Percentiles rank a stretch among this genome's conserved stretches.
Conservation (phyloP, 345 rosid species). For the Boechera divaricarpa region DNA sequence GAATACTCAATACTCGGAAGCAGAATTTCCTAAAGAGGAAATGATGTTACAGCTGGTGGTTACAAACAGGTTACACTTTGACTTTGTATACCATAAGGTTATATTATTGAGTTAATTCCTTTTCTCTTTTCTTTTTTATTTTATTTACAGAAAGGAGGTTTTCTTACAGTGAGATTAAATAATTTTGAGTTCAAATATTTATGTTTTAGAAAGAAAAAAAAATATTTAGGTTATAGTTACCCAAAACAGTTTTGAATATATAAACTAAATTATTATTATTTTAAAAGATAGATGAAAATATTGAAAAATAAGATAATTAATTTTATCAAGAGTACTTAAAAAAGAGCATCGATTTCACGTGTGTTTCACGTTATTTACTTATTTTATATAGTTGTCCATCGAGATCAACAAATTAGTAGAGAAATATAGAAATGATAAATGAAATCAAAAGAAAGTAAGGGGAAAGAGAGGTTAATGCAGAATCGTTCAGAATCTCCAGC, state of each 20-base stretch:
- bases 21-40: slow-evolving; percentile 42
- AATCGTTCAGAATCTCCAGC: too few relatives aligned
- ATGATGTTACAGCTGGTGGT: slow-evolving; percentile 40
- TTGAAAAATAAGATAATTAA: too few relatives aligned
- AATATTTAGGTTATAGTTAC: not conserved
- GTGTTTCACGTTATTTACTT: too few relatives aligned
- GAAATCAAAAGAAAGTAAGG: not conserved
- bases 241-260: not conserved
- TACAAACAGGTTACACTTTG: not conserved
- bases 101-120: too few relatives aligned
- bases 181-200: not conserved
- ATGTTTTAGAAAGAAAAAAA: too few relatives aligned
- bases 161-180: not conserved
- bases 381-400: not conserved
- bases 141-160: too few relatives aligned
- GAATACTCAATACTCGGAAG: slow-evolving; percentile 34
- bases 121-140: too few relatives aligned
- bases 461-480: not conserved
- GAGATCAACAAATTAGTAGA: not conserved
- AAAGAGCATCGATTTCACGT: too few relatives aligned
- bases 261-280: not conserved
- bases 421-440: not conserved
- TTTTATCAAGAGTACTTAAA: too few relatives aligned
- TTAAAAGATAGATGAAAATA: too few relatives aligned
- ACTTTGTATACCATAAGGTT: too few relatives aligned